phyloP scores from a whole-genome alignment of 177 flowering plant species.

The Vitis hybrid region DNA sequence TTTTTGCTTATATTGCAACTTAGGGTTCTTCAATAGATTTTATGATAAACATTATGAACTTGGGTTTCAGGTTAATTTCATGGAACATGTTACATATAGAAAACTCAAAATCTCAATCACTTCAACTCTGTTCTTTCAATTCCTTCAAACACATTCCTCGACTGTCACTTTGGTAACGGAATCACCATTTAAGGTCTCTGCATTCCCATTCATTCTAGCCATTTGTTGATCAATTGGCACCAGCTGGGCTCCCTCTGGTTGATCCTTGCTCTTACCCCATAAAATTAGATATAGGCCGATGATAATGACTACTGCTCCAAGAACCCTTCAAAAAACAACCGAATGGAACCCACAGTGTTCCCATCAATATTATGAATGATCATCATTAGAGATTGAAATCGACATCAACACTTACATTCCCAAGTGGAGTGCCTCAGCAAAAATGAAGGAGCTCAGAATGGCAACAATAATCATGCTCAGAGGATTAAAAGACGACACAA shows the following conservation, averaged over 20 bases:
- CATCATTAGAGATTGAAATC: neutral
- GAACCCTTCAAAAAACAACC: constrained; percentile 20
- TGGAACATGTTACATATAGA: no score
- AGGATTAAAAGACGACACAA: constrained; percentile 55
- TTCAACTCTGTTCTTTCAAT: neutral
- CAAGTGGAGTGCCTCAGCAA: constrained; percentile 36
- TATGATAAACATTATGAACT: no score
- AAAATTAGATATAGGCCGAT: constrained; percentile 38
- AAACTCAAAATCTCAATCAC: neutral
- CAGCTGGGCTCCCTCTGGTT: neutral
- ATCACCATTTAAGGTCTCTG: neutral
- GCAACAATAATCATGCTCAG: constrained; percentile 52
- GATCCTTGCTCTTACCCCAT: constrained; percentile 50
- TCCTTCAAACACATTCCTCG: constrained; percentile 1
- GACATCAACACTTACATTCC: constrained; percentile 37
- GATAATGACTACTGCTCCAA: constrained; percentile 41
- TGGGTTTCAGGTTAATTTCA: no score
- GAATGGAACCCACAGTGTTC: no score
- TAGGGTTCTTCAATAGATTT: no score
- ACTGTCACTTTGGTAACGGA: neutral
- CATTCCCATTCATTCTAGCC: neutral
- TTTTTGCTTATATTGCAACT: no score
- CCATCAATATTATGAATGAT: neutral
- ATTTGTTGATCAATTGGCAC: neutral
- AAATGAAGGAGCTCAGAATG: constrained; percentile 34